Evolutionary conservation across 2,329 filamentous ascomycete genomes (phyloP).

Genomic region (Leptodontidium sp.): DNA sequence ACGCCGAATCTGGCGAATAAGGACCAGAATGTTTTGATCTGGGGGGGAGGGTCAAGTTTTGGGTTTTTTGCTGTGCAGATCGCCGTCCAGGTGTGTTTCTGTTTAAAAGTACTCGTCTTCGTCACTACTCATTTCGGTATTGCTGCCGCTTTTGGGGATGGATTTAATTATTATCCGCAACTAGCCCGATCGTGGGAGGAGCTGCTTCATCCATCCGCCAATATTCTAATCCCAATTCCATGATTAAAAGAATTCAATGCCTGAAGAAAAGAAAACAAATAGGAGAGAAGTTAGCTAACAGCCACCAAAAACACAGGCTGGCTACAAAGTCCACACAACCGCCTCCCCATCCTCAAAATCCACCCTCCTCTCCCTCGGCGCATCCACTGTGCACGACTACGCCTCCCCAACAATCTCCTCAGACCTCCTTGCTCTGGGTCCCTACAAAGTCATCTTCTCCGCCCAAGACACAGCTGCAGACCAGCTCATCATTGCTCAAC

Average conservation of each 20-base stretch:
- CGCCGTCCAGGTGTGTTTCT: background rate
- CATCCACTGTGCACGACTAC: background rate
- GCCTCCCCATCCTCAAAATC: background rate
- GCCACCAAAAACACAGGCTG: background rate
- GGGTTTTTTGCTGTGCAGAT: constrained; percentile 2
- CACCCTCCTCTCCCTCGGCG: background rate
- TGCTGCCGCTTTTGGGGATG: too few relatives aligned
- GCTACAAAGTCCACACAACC: constrained; percentile 6
- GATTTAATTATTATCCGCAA: too few relatives aligned
- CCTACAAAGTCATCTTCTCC: background rate
- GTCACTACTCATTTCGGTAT: too few relatives aligned
- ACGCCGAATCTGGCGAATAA: background rate
- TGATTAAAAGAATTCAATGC: too few relatives aligned
- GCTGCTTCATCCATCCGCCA: too few relatives aligned
- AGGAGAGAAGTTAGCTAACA: too few relatives aligned
- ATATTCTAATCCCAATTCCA: too few relatives aligned
- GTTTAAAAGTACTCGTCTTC: too few relatives aligned
- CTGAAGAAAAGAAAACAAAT: too few relatives aligned
- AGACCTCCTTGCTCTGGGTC: background rate
- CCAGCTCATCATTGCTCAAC: background rate
- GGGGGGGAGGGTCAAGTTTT: background rate
- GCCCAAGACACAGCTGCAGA: background rate
- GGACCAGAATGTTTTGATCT: background rate
- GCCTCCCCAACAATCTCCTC: background rate
- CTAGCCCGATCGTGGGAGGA: too few relatives aligned